Evolutionary conservation across 208 protist species (phyloP).

Genomic region (Trypanosoma lewisi): DNA sequence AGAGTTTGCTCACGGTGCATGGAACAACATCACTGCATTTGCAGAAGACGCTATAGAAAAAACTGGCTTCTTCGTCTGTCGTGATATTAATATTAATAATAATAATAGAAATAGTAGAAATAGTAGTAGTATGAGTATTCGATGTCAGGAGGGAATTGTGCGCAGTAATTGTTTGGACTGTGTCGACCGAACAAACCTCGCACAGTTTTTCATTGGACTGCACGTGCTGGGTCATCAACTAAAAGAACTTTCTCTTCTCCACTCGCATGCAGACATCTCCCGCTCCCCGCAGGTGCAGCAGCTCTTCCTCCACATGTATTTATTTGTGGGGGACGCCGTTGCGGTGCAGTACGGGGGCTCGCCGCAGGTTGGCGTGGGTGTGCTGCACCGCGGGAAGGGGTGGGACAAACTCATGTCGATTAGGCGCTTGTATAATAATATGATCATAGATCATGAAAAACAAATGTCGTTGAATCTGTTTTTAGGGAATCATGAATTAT

Average conservation of each 20-base stretch:
- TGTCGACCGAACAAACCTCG: slow-evolving; percentile 97
- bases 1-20: slow-evolving; percentile 50
- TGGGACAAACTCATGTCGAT: slow-evolving; percentile 89
- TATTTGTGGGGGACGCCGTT: slow-evolving; percentile 76
- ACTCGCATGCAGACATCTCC: slow-evolving; percentile 36
- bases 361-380: slow-evolving; percentile 79
- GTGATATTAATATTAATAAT: too few species aligned
- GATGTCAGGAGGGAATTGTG: slow-evolving; percentile 85
- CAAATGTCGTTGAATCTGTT: slow-evolving; percentile 80
- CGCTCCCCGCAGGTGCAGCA: slow-evolving; percentile 45
- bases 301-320: slow-evolving; percentile 78
- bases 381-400: slow-evolving; percentile 72
- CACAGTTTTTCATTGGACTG: slow-evolving; percentile 92
- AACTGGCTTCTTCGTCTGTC: slow-evolving; percentile 55
- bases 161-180: slow-evolving; percentile 98
- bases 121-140: slow-evolving; percentile 4
- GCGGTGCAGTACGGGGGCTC: slow-evolving; percentile 89
- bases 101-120: too few species aligned
- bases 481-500: slow-evolving; percentile 69
- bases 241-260: slow-evolving; percentile 39
- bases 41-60: slow-evolving; percentile 44
- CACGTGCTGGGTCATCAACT: slow-evolving; percentile 75
- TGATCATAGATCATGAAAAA: slow-evolving; percentile 75
- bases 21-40: slow-evolving; percentile 64
- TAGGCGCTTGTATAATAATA: slow-evolving; percentile 87